Evolutionary conservation across 768 basidiomycete genomes (phyloP).

Genomic region (Filobasidium floriforme): DNA sequence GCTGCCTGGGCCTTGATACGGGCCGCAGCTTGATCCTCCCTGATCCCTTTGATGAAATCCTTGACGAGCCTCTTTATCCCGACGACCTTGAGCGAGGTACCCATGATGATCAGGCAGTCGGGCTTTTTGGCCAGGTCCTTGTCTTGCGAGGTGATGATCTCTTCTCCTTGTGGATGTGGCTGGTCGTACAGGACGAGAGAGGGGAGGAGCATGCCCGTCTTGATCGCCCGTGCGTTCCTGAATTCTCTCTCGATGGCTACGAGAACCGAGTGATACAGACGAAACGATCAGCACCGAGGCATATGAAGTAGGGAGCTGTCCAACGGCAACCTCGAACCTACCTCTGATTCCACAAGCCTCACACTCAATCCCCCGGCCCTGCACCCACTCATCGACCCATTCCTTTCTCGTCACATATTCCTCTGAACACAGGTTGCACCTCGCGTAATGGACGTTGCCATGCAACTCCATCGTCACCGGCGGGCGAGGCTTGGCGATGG

Average conservation of each 20-base stretch:
- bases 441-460: slow-evolving; percentile 83
- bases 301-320: background rate
- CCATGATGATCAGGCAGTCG: slow-evolving; percentile 92
- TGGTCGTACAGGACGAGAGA: slow-evolving; percentile 94
- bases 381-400: slow-evolving; percentile 58
- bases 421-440: slow-evolving; percentile 75
- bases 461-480: slow-evolving; percentile 58
- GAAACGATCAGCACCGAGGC: slow-evolving; percentile 4
- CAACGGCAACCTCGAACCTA: slow-evolving; percentile 53
- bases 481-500: background rate
- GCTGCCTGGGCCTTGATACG: slow-evolving; percentile 74
- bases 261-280: slow-evolving; percentile 23
- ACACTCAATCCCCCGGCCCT: slow-evolving; percentile 72
- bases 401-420: slow-evolving; percentile 63
- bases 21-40: slow-evolving; percentile 82
- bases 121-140: slow-evolving; percentile 66
- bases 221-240: slow-evolving; percentile 69
- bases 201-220: slow-evolving; percentile 79
- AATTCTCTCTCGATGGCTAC: slow-evolving; percentile 69
- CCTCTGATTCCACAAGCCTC: slow-evolving; percentile 75
- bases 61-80: slow-evolving; percentile 88
- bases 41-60: slow-evolving; percentile 81
- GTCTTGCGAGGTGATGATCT: slow-evolving; percentile 74
- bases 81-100: slow-evolving; percentile 92
- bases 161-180: slow-evolving; percentile 80